Base-by-base conservation (phyloP, 768 basidiomycete species). In the Mycena metata region DNA sequence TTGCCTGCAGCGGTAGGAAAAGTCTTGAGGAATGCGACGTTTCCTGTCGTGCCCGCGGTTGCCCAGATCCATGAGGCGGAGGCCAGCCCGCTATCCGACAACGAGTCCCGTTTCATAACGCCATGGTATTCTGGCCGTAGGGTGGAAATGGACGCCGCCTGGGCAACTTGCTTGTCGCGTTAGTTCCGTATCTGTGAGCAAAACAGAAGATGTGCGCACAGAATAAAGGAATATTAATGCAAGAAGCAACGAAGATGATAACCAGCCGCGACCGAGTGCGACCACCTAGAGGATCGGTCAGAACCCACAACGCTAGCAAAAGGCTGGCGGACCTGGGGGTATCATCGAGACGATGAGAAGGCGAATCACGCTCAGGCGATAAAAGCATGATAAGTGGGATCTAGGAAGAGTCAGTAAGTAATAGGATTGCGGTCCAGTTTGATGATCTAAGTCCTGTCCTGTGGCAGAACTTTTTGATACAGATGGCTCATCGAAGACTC, bases 41-140 rank as follows among this genome's bases (percentile, higher is more conserved):
- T 64, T 26, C 52, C 62, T 15, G 43, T 54, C 16, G 62, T 35
- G 23, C 42, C 41, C 13, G 8, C 33, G 19, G 62, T 21, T 43
- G 62, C 41, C 62, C 62, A 64, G n/a, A 64, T 64, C 62, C 62
- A 64, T 17, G 51, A 54, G 5, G 62, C 62, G 33, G 62, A 64
- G 8, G 10, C 15, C 16, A 64, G 43, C 33, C 51, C 51, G 43
- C 62, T 54, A 45, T 30, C 52, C 16, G 52, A 46, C 21, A 55
- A 30, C 23, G 42, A n/a, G 21, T 46, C 43, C 9, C 62, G 45
- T 35, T 16, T 35, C 16, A 21, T 23, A 49, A 24, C 45, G 16
- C 10, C 24, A 41, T 58, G 50, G 43, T 65, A 57, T 52, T 46
- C 59, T 36, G 47, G 36, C 49, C 41, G 24, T n/a, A 16, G 21